These are phyloP conservation scores for Aureobasidium musti DNA, from an alignment of 2,329 filamentous ascomycete genomes.

Conservation along the genomic window DNA sequence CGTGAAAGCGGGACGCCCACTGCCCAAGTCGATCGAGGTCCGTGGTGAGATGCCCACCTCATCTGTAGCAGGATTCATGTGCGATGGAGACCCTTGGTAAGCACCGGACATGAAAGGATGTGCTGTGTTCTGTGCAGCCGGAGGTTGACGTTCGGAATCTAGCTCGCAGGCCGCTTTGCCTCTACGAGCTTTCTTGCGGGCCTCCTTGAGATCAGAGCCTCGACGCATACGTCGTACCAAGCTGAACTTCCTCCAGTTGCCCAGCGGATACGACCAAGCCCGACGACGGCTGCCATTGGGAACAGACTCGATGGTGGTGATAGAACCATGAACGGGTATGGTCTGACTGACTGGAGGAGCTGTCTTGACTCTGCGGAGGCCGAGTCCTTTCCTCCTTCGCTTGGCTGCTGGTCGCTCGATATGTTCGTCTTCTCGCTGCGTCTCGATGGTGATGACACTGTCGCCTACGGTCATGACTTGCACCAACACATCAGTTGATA, in stretches of 20 bases:
- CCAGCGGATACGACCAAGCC: constrained; percentile 3
- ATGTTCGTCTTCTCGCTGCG: background rate
- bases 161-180: background rate
- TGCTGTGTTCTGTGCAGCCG: background rate
- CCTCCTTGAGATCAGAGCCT: background rate
- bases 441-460: constrained; percentile 15
- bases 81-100: background rate
- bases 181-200: constrained; percentile 11
- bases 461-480: constrained; percentile 18
- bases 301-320: constrained; percentile 12
- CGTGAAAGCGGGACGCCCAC: no score
- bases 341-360: background rate
- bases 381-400: background rate
- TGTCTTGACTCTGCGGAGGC: background rate
- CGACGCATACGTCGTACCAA: background rate
- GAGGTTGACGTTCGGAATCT: background rate
- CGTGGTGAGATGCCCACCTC: background rate
- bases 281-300: background rate
- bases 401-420: background rate
- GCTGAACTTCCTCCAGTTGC: background rate
- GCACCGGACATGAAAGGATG: background rate
- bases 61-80: background rate
- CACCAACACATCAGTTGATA: background rate
- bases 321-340: background rate
- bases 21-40: background rate